Conservation (phyloP, 768 basidiomycete genomes). For the Leccinum pellstonianum region DNA sequence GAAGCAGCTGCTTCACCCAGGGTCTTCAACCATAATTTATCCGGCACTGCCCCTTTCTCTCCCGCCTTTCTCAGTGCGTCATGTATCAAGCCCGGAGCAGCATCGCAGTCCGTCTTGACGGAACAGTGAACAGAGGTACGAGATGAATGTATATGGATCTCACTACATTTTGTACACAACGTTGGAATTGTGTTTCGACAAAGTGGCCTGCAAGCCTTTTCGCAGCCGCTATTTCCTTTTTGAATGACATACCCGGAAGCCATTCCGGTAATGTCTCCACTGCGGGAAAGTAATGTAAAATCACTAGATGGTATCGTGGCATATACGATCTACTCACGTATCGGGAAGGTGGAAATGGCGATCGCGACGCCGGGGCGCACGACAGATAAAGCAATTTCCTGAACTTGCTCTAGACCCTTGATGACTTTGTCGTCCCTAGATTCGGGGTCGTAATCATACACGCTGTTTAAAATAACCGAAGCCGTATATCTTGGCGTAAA, state of each 20-base stretch:
- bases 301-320: background rate
- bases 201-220: background rate
- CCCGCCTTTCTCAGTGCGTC: conserved; percentile 7
- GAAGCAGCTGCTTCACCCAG: conserved; percentile 10
- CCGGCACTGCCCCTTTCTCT: background rate
- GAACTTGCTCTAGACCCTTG: background rate
- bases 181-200: conserved; percentile 5
- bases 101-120: background rate
- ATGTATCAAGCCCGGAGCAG: conserved; percentile 4
- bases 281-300: background rate
- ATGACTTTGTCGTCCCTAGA: conserved; percentile 9
- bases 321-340: conserved; percentile 1
- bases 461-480: conserved; percentile 15
- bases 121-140: background rate
- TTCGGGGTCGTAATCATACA: conserved; percentile 17
- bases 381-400: background rate
- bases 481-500: conserved; percentile 9
- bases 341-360: conserved; percentile 2
- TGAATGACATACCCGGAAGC: conserved; percentile 18
- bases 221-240: background rate
- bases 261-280: conserved; percentile 1
- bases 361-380: background rate
- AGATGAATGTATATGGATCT: too few relatives aligned
- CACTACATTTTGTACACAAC: conserved; percentile 9
- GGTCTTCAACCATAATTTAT: conserved; percentile 3